A percentile compares a stretch with the other conserved stretches of the same genome.
These are phyloP conservation scores for Crithidia thermophila DNA, from an alignment of 208 protist species.

Conservation along the genomic window DNA sequence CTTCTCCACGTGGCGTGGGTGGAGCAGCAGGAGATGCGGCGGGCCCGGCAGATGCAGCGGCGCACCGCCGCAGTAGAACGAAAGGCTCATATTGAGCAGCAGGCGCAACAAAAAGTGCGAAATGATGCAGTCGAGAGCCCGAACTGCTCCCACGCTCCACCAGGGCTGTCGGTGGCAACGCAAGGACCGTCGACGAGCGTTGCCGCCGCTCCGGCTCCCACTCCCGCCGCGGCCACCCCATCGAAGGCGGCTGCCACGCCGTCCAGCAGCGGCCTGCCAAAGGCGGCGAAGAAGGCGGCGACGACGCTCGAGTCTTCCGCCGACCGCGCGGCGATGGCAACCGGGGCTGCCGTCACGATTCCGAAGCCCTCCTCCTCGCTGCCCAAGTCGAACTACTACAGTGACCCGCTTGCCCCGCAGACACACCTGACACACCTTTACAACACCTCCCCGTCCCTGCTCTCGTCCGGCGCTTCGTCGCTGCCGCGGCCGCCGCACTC, in stretches of 20 bases:
- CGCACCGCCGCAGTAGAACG: neutral
- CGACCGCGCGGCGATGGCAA: no score
- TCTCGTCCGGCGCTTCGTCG: slow-evolving; percentile 18
- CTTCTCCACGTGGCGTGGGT: slow-evolving; percentile 33
- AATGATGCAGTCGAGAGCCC: no score
- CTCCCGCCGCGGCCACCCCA: no score
- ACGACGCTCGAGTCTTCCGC: no score
- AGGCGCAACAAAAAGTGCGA: neutral
- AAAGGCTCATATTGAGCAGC: neutral
- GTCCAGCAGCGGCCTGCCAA: no score
- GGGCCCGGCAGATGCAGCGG: slow-evolving; percentile 5
- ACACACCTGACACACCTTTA: neutral
- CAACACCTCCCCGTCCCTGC: slow-evolving; percentile 6
- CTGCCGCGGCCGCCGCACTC: slow-evolving; percentile 17
- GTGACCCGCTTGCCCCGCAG: neutral
- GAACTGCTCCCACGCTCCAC: no score
- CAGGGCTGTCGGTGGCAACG: no score
- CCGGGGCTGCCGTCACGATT: slow-evolving; percentile 5
- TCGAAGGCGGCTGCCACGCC: no score
- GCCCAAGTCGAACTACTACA: neutral
- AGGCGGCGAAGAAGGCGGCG: no score
- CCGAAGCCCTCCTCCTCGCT: neutral
- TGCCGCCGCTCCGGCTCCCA: no score
- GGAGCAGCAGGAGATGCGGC: slow-evolving; percentile 27
- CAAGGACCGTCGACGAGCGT: no score